Percentiles rank a stretch among this genome's conserved stretches.
Evolutionary conservation across 208 protist species (phyloP).

Genomic region (Crithidia mellificae): DNA sequence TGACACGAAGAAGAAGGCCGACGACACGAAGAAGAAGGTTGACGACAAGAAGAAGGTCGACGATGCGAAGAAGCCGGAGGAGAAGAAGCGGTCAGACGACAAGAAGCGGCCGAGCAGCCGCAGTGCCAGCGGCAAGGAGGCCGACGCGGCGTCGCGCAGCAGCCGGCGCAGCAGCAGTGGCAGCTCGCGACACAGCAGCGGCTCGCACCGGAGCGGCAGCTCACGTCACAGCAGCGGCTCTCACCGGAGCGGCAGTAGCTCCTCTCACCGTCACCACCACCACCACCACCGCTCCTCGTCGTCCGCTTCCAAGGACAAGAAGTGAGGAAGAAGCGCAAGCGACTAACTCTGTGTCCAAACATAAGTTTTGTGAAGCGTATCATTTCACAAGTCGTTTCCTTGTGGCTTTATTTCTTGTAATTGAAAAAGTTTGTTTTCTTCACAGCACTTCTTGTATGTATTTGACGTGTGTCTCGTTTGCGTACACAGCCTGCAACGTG

Average conservation of each 20-base stretch:
- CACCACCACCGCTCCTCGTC: slow-evolving; percentile 15
- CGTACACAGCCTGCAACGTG: no score
- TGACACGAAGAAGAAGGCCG: slow-evolving; percentile 15
- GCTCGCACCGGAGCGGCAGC: no score
- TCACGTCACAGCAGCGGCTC: slow-evolving; percentile 13
- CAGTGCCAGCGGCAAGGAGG: slow-evolving; percentile 17
- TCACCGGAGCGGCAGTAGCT: background rate
- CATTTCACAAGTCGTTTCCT: background rate
- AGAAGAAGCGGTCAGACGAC: slow-evolving; percentile 7
- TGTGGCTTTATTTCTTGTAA: background rate
- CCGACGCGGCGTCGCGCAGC: slow-evolving; percentile 3
- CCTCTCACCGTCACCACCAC: slow-evolving; percentile 14
- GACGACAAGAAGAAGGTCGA: background rate
- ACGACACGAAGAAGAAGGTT: slow-evolving; percentile 17
- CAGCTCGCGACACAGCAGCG: no score
- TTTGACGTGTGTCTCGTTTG: no score
- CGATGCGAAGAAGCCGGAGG: slow-evolving; percentile 1
- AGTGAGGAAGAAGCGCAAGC: no score
- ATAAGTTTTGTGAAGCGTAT: background rate
- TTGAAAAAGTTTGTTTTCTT: no score
- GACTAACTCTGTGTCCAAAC: no score
- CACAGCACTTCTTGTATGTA: no score
- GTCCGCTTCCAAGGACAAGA: slow-evolving; percentile 26
- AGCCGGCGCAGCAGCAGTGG: slow-evolving; percentile 11
- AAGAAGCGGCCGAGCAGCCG: slow-evolving; percentile 22